Percentiles rank a stretch among this genome's conserved stretches.
These are phyloP conservation scores for Rhinocladiella mackenziei DNA, from an alignment of 2,329 filamentous ascomycete genomes.

Conservation along the genomic window DNA sequence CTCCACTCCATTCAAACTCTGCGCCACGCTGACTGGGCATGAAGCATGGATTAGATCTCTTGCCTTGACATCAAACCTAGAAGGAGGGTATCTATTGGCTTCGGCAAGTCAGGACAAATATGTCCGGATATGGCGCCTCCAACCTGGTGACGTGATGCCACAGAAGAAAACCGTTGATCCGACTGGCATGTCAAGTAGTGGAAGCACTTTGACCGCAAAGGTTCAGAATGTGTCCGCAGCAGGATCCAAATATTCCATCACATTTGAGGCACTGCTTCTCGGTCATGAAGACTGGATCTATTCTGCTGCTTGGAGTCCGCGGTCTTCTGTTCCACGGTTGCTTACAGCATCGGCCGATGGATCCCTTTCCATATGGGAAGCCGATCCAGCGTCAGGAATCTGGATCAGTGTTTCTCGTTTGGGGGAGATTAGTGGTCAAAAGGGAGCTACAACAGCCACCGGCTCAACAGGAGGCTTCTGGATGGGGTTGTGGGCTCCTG, in stretches of 20 bases:
- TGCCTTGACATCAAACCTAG: constrained; percentile 65
- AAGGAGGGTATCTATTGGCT: constrained; percentile 72
- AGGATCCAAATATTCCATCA: constrained; percentile 67
- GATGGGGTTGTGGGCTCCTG: constrained; percentile 87
- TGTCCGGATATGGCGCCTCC: constrained; percentile 85
- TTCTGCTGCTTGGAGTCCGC: constrained; percentile 69
- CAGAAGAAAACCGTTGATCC: constrained; percentile 36
- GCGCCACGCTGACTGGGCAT: constrained; percentile 78
- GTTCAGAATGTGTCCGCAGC: constrained; percentile 68
- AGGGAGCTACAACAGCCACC: constrained; percentile 93
- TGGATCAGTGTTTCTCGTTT: constrained; percentile 84
- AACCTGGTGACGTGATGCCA: constrained; percentile 53
- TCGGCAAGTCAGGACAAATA: constrained; percentile 98
- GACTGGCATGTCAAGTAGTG: constrained; percentile 52
- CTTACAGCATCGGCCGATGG: constrained; percentile 93
- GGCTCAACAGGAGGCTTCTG: constrained; percentile 95
- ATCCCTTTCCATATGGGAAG: constrained; percentile 87
- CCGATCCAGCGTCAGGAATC: constrained; percentile 76
- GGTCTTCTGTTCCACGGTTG: constrained; percentile 60
- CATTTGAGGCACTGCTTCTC: constrained; percentile 87
- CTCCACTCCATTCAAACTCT: constrained; percentile 57
- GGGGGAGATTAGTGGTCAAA: constrained; percentile 89
- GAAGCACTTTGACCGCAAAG: constrained; percentile 75
- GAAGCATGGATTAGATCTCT: constrained; percentile 93
- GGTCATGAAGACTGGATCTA: constrained; percentile 99